These are phyloP conservation scores for Ogataea ramenticola DNA, from an alignment of 805 yeast genomes.

Conservation along the genomic window DNA sequence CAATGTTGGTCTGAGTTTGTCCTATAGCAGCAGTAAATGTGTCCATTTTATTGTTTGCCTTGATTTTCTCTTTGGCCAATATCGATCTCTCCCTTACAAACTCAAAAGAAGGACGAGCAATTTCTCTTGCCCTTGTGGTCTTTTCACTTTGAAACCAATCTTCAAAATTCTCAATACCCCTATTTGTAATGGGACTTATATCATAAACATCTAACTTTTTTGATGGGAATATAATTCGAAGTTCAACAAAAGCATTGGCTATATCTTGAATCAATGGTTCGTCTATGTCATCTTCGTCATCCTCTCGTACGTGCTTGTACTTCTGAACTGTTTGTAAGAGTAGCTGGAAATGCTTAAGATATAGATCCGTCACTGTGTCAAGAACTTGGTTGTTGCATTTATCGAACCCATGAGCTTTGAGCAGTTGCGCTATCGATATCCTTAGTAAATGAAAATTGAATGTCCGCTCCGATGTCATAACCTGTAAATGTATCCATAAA, in stretches of 20 bases:
- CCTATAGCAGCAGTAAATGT: constrained; percentile 24
- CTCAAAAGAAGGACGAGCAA: constrained; percentile 24
- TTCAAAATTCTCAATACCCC: constrained; percentile 43
- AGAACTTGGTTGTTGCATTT: constrained; percentile 63
- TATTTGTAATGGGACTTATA: constrained; percentile 33
- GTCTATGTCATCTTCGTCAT: constrained; percentile 23
- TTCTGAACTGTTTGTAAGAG: constrained; percentile 43
- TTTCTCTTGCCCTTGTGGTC: constrained; percentile 35
- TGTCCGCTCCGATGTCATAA: constrained; percentile 2
- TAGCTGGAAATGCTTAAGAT: constrained; percentile 53
- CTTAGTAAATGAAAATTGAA: constrained; percentile 25
- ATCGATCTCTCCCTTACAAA: constrained; percentile 15
- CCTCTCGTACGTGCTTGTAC: constrained; percentile 38
- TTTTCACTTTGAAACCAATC: constrained; percentile 48
- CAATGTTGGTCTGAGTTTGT: no score
- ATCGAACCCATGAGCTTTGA: constrained; percentile 81
- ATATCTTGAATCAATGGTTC: constrained; percentile 53
- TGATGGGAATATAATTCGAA: constrained; percentile 56
- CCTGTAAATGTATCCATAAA: no score
- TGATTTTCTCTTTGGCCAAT: constrained; percentile 13
- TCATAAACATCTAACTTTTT: constrained; percentile 49
- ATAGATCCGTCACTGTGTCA: constrained; percentile 72
- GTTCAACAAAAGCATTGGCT: constrained; percentile 58
- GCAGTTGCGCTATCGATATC: constrained; percentile 39
- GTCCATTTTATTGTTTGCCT: constrained; percentile 24